Evolutionary conservation across 2,329 filamentous ascomycete genomes (phyloP).

Genomic region (Colletotrichum sp.): DNA sequence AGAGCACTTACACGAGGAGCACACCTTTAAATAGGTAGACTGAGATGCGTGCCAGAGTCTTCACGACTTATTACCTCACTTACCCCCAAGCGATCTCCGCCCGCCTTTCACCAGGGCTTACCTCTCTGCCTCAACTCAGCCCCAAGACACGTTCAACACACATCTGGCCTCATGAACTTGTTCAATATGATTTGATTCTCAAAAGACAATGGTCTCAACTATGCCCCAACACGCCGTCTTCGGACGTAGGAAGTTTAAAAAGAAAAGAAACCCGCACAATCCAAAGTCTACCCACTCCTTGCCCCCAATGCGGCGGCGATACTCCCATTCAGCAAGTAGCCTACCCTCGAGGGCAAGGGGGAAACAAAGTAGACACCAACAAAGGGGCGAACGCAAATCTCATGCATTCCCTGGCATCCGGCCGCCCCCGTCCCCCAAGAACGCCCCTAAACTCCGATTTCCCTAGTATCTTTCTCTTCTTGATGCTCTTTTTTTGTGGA

Average conservation of each 20-base stretch:
- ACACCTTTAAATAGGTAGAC: background rate
- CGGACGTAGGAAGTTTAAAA: background rate
- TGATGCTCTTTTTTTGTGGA: background rate
- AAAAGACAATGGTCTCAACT: background rate
- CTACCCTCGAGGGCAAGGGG: background rate
- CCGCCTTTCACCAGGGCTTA: background rate
- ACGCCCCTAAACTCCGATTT: background rate
- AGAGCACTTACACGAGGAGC: background rate
- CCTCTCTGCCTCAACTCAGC: background rate
- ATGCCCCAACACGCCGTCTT: background rate
- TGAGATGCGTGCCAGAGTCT: background rate
- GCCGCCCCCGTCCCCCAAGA: background rate
- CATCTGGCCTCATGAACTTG: background rate
- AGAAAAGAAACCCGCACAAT: background rate
- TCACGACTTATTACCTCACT: background rate
- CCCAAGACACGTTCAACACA: background rate
- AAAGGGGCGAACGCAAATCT: background rate
- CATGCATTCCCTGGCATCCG: background rate
- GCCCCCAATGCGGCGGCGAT: rapidly evolving
- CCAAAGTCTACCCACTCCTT: background rate
- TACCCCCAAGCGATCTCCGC: background rate
- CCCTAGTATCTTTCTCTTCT: background rate
- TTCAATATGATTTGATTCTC: background rate
- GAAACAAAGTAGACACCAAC: background rate
- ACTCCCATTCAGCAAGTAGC: background rate